A percentile compares a stretch with the other conserved stretches of the same genome.
Conservation (phyloP, 148 eudicot species). For the Nyssa sinensis region DNA sequence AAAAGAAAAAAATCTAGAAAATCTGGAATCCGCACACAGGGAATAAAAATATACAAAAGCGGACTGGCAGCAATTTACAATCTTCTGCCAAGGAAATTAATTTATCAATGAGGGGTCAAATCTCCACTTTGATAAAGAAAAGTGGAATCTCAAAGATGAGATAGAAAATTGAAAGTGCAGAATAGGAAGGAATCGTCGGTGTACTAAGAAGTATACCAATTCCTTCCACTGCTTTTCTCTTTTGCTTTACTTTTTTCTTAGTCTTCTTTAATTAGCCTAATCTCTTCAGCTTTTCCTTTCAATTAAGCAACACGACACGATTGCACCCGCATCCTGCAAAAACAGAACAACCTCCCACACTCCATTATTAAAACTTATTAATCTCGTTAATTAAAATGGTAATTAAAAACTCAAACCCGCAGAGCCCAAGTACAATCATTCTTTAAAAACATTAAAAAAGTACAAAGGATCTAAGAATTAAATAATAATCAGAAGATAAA, state of each 20-base stretch:
- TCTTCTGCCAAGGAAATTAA: not conserved
- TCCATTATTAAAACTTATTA: not conserved
- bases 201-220: conserved; percentile 7
- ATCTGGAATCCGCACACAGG: not conserved
- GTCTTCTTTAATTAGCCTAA: conserved; percentile 17
- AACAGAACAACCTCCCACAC: conserved; percentile 8
- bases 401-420: not conserved
- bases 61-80: not conserved
- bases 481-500: not conserved
- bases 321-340: conserved; percentile 2
- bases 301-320: conserved; percentile 3
- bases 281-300: conserved; percentile 5
- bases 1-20: not conserved
- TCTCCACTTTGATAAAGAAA: conserved; percentile 28
- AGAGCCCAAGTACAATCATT: conserved; percentile 3
- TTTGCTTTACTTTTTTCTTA: conserved; percentile 25
- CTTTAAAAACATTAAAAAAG: not conserved
- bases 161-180: conserved; percentile 1
- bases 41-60: not conserved
- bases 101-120: conserved; percentile 4
- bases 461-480: not conserved
- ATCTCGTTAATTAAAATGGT: not conserved
- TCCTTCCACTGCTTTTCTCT: conserved; percentile 21
- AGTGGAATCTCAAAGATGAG: conserved; percentile 20
- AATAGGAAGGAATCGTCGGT: conserved; percentile 12